Percentiles rank a stretch among this genome's conserved stretches.
Conservation (phyloP, 1,139 yeast species). For the Chernovozyma sophiae-reginae region DNA sequence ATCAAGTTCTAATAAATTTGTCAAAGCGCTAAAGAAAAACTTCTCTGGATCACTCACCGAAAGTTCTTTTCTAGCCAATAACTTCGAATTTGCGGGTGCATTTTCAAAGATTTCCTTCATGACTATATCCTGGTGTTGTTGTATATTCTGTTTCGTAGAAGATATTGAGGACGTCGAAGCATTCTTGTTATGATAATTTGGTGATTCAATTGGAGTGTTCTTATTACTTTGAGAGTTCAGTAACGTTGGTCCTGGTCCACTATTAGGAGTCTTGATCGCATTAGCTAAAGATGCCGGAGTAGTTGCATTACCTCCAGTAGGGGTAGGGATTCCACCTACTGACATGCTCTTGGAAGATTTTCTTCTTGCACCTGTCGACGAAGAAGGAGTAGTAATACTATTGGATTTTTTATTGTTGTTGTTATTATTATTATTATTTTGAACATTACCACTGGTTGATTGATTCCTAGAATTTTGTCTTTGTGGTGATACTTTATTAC, state of each 20-base stretch:
- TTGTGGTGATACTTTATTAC: conserved; percentile 6
- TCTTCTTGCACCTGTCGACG: conserved; percentile 18
- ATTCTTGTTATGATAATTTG: conserved; percentile 19
- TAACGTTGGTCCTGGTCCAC: conserved; percentile 43
- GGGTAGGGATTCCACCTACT: conserved; percentile 25
- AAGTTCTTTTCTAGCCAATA: conserved; percentile 44
- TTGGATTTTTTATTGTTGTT: conserved; percentile 2
- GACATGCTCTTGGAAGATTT: conserved; percentile 11
- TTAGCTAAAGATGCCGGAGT: conserved; percentile 41
- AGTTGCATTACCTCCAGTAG: conserved; percentile 32
- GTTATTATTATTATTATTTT: conserved; percentile 1
- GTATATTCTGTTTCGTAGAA: conserved; percentile 5
- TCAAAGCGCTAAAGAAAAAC: conserved; percentile 49
- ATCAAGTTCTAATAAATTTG: conserved; percentile 47
- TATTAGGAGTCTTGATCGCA: conserved; percentile 43
- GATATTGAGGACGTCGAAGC: conserved; percentile 9
- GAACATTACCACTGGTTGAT: conserved; percentile 12
- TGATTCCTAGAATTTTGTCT: conserved; percentile 10
- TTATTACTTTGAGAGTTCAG: conserved; percentile 31
- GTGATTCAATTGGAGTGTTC: conserved; percentile 43
- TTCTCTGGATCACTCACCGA: conserved; percentile 44
- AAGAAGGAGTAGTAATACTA: conserved; percentile 6
- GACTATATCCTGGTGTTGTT: conserved; percentile 7
- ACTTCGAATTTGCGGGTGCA: conserved; percentile 26
- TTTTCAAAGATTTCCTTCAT: conserved; percentile 22